These are phyloP conservation scores for Pichia scutulata DNA, from an alignment of 805 yeast genomes.

Conservation along the genomic window DNA sequence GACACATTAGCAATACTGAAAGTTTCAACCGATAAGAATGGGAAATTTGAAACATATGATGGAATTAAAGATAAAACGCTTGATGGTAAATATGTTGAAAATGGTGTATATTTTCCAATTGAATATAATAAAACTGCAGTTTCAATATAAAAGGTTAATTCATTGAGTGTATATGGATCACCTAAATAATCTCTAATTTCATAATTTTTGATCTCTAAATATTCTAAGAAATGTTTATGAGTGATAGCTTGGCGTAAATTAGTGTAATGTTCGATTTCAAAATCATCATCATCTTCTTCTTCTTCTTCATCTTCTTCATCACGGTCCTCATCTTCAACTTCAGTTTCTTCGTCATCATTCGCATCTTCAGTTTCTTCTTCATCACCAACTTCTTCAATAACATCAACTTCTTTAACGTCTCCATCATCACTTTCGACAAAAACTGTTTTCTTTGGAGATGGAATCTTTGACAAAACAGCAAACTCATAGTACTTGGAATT, in stretches of 20 bases:
- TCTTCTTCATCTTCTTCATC: conserved; percentile 50
- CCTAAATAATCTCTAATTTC: conserved; percentile 26
- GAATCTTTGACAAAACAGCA: conserved; percentile 14
- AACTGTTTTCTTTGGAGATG: conserved; percentile 12
- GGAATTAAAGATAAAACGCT: conserved; percentile 21
- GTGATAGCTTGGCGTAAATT: conserved; percentile 8
- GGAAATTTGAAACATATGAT: conserved; percentile 11
- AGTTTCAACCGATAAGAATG: conserved; percentile 32
- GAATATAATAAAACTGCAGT: conserved; percentile 13
- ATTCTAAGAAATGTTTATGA: conserved; percentile 12
- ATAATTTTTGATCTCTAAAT: conserved; percentile 19
- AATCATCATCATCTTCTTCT: conserved; percentile 24
- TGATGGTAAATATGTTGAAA: conserved; percentile 21
- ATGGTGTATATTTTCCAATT: conserved; percentile 13
- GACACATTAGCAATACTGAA: conserved; percentile 28
- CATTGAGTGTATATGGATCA: conserved; percentile 28
- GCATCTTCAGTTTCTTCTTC: conserved; percentile 78
- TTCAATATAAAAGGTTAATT: conserved; percentile 20
- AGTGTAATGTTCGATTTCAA: conserved; percentile 8
- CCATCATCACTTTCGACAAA: conserved; percentile 12
- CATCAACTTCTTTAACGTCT: conserved; percentile 2
- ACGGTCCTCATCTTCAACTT: conserved; percentile 12
- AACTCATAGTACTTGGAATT: conserved; percentile 23
- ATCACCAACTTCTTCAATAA: conserved; percentile 11
- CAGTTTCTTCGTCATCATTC: conserved; percentile 54